Base-by-base conservation (phyloP, 1,139 yeast genomes). In the Sugiyamaella japonica region DNA sequence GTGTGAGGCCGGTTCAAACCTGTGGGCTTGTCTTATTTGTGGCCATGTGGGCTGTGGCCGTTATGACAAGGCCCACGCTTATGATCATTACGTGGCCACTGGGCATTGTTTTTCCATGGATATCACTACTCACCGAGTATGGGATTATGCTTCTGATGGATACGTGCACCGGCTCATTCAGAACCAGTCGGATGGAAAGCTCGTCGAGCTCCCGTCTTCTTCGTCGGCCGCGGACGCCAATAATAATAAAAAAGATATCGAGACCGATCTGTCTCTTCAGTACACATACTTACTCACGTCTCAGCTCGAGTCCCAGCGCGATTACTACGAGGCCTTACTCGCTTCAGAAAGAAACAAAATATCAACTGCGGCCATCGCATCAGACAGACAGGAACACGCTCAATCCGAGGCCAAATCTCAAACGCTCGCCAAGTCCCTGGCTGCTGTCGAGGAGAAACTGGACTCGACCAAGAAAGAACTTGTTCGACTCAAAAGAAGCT, bases 61-160 rank as follows among this genome's bases (percentile, higher is more conserved):
- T 60, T 91, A 91, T 68, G 88, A 89, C 52, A 83, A 85, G 49
- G 91, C 88, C 53, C 98, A 91, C 72, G 95, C 97, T 0, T 80
- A 88, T 48, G 82, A 85, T 60, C 98, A 91, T 70, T 90, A 83
- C 69, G 80, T 84, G 16, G 75, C 75, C 13, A 85, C 96, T 0
- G 86, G 88, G 2, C 98, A 91, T 70, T 88, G 96, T 66, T 91
- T 89, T 72, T 88, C 97, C 0, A 89, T 91, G 97, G 97, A 90
- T 67, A 75, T 87, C 45, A 74, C 77, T 15, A 82, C 96, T 0
- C 95, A 91, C 58, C 75, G 98, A 49, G 96, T 91, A 1, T 91
- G 98, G 98, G 97, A 91, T 68, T 91, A 91, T 68, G 91, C 93
- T 0, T 93, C 93, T 1, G 97, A 91, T 67, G 84, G 84, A 59